A percentile compares a stretch with the other conserved stretches of the same genome.
These are phyloP conservation scores for Aspergillus quadricinctus DNA, from an alignment of 2,329 filamentous ascomycete species.

Conservation along the genomic window DNA sequence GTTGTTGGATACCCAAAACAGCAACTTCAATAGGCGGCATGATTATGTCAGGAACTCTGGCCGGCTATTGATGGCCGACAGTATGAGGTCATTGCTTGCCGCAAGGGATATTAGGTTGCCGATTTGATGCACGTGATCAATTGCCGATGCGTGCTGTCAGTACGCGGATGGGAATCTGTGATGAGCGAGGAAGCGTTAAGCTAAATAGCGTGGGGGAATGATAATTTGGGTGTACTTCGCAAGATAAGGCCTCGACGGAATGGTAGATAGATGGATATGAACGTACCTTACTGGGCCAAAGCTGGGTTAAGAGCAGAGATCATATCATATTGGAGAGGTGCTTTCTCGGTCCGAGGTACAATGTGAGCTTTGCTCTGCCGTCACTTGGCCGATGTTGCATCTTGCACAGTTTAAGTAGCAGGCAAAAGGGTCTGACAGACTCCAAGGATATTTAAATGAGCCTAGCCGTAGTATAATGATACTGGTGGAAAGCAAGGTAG, in stretches of 20 bases:
- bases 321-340: not conserved
- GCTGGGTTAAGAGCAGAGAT: not conserved
- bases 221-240: not conserved
- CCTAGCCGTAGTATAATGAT: not conserved
- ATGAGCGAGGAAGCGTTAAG: not conserved
- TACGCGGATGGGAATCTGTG: not conserved
- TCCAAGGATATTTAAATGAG: not conserved
- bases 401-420: not conserved
- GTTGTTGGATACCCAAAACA: conserved; percentile 1
- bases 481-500: not conserved
- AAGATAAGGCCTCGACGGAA: not conserved
- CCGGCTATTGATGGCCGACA: conserved; percentile 2
- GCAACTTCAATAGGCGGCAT: conserved; percentile 5
- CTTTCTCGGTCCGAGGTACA: conserved; percentile 10
- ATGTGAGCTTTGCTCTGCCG: not conserved
- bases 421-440: not conserved
- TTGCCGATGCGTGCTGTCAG: not conserved
- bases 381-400: not conserved
- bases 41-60: conserved; percentile 3
- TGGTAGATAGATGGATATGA: not conserved
- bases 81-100: not conserved
- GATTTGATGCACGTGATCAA: conserved; percentile 6
- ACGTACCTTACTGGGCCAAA: not conserved
- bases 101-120: not conserved
- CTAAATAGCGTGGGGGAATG: not conserved